Percentiles rank a stretch among this genome's conserved stretches.
Evolutionary conservation across 148 eudicot genomes (phyloP).

Genomic region (Chenopodium suecicum): DNA sequence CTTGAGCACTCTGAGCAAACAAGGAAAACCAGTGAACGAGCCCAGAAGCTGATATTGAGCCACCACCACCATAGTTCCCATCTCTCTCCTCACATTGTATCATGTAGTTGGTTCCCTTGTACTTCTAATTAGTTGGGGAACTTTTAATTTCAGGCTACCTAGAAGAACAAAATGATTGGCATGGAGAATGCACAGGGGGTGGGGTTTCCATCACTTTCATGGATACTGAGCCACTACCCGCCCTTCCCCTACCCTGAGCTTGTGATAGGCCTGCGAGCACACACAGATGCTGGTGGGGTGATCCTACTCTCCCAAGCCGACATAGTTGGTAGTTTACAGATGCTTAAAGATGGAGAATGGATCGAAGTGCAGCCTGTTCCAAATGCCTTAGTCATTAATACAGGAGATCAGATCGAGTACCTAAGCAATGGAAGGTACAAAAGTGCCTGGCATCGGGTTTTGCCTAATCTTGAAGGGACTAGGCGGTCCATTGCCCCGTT

Average conservation of each 20-base stretch:
- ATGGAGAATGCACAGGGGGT: background rate
- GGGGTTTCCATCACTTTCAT: background rate
- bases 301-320: constrained; percentile 88
- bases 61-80: constrained; percentile 33
- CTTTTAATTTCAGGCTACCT: background rate
- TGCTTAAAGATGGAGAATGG: constrained; percentile 78
- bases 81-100: constrained; percentile 36
- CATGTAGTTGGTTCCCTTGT: constrained; percentile 77
- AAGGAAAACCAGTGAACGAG: constrained; percentile 40
- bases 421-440: constrained; percentile 84
- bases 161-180: background rate
- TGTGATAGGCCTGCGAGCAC: constrained; percentile 71
- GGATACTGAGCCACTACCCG: constrained; percentile 74
- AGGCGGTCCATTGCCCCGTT: constrained; percentile 84
- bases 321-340: constrained; percentile 58
- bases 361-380: constrained; percentile 72
- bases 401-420: constrained; percentile 89
- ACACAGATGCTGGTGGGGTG: constrained; percentile 94
- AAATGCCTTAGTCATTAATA: constrained; percentile 79
- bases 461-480: constrained; percentile 47
- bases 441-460: constrained; percentile 86
- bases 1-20: constrained; percentile 62
- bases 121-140: constrained; percentile 17
- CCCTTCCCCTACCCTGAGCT: constrained; percentile 78
- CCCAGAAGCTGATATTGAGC: constrained; percentile 38